Conservation (phyloP, 345 rosid species). For the Atalantia buxifolia region DNA sequence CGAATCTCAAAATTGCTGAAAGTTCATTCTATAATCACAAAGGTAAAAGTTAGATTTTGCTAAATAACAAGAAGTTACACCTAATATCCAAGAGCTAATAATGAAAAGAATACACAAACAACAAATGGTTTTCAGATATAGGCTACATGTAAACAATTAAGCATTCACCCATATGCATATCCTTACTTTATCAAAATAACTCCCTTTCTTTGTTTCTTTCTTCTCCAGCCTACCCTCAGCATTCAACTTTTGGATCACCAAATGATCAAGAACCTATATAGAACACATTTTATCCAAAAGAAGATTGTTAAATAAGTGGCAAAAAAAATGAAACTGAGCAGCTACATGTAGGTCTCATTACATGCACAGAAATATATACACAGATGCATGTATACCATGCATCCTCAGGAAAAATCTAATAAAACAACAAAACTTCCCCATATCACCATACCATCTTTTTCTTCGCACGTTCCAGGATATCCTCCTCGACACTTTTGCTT, state of each 20-base stretch:
- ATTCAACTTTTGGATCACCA: conserved; percentile 96
- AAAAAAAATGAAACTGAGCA: neutral
- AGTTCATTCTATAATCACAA: conserved; percentile 73
- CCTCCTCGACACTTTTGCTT: conserved; percentile 99
- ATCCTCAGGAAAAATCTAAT: conserved; percentile 6
- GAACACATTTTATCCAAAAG: conserved; percentile 13
- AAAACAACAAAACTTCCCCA: neutral
- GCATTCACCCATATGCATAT: neutral
- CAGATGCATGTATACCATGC: neutral
- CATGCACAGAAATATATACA: neutral
- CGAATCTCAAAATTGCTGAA: conserved; percentile 96
- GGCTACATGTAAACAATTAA: neutral
- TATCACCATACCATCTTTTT: conserved; percentile 77
- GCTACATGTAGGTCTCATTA: neutral
- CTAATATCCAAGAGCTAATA: neutral
- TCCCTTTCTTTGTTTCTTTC: conserved; percentile 93
- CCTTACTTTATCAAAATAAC: conserved; percentile 88
- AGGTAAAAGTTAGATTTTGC: neutral
- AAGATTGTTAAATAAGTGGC: conserved; percentile 5
- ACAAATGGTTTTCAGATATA: neutral
- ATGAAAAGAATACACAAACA: neutral
- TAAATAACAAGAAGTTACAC: neutral
- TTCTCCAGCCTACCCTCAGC: conserved; percentile 99
- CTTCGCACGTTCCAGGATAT: conserved; percentile 96
- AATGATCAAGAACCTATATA: conserved; percentile 90